phyloP scores from a whole-genome alignment of 163 green algal genomes.

The Scenedesmus sp. region DNA sequence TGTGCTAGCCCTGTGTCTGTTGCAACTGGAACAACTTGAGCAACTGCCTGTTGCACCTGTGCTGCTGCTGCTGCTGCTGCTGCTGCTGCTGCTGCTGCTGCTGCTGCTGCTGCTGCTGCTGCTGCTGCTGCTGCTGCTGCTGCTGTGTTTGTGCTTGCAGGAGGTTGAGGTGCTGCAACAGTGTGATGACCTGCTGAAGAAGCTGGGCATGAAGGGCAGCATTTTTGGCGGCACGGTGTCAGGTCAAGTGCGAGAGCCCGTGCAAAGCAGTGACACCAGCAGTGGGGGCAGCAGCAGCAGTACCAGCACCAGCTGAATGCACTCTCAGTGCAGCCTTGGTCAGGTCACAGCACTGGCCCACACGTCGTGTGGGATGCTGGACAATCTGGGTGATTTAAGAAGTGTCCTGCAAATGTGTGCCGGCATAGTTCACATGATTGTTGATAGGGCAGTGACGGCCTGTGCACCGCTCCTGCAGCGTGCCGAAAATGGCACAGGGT shows the following conservation, averaged over 20 bases:
- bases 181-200: constrained; percentile 65
- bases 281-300: constrained; percentile 5
- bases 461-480: too few species aligned
- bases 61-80: constrained; percentile 3
- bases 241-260: neutral
- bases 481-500: too few species aligned
- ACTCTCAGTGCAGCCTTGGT: neutral
- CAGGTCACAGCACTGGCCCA: too few species aligned
- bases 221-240: constrained; percentile 35
- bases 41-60: neutral
- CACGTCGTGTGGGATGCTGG: too few species aligned
- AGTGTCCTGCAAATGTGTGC: too few species aligned
- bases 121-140: constrained; percentile 3
- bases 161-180: constrained; percentile 62
- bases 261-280: neutral
- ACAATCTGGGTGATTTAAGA: too few species aligned
- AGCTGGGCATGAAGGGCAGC: constrained; percentile 67
- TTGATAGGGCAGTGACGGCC: too few species aligned
- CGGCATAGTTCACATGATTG: too few species aligned
- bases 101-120: neutral
- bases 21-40: neutral
- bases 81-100: too few species aligned
- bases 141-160: neutral
- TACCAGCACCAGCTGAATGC: neutral
- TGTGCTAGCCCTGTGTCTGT: neutral